Conservation (phyloP, 2,329 filamentous ascomycete genomes). For the Penicillium rolfsii region DNA sequence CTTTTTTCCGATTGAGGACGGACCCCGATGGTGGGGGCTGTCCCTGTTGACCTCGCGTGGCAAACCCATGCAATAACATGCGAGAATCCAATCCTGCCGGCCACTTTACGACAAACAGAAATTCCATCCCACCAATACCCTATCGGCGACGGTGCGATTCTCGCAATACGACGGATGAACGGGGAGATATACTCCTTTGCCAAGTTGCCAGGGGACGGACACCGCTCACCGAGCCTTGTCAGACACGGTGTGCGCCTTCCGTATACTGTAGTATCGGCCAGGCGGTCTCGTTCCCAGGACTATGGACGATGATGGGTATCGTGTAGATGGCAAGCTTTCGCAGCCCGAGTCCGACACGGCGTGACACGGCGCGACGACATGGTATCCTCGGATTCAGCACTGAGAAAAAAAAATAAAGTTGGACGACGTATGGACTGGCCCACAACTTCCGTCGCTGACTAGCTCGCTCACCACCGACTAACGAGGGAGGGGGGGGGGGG, state of each 20-base stretch:
- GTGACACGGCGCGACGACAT: neutral
- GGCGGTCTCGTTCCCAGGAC: neutral
- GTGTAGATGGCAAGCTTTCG: neutral
- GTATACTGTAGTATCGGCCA: neutral
- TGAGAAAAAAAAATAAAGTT: neutral
- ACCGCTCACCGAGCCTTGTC: neutral
- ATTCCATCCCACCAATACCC: neutral
- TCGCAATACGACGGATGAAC: neutral
- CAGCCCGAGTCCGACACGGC: neutral
- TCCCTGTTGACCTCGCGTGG: neutral
- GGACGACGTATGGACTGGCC: neutral
- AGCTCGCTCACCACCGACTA: neutral
- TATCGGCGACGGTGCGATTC: neutral
- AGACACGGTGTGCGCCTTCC: slow-evolving; percentile 3
- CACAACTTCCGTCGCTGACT: neutral
- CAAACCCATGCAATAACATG: neutral
- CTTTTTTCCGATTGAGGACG: neutral
- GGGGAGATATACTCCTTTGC: neutral
- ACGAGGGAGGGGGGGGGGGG: neutral
- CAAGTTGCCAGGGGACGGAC: neutral
- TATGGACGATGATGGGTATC: neutral
- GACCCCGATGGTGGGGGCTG: neutral
- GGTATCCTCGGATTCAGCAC: neutral
- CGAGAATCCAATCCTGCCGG: neutral
- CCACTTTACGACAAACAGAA: neutral